Base-by-base conservation (phyloP, 2,329 filamentous ascomycete species). In the Claviceps spartinae region DNA sequence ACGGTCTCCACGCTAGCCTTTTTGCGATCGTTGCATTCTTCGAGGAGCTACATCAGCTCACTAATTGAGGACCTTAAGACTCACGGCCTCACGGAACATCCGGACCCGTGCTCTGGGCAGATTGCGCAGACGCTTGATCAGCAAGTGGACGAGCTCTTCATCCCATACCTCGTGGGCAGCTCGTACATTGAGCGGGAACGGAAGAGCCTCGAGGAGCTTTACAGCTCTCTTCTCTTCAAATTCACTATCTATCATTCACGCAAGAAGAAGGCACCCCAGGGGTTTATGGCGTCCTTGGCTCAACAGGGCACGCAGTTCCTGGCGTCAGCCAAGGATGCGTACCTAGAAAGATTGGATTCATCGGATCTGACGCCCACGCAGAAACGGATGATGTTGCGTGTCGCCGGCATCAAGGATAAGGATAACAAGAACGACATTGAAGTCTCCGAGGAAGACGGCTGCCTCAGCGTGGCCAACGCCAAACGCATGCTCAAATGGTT, bases 401-500 rank as follows among this genome's bases (percentile, higher is more conserved):
- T 98, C 55, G 93, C 91, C 55, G 89, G 90, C 18, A 72, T 97
- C 49, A 83, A 90, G 56, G 81, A 86, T 48, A 81, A 78, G 57
- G 82, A 81, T 52, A 83, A 85, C 61, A 86, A 88, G 66, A 85
- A 86, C 58, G 90, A 95, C 50, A 88, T 95, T 53, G 90, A 95
- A 63, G 86, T 97, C 36, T 83, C 85, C 0, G 93, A 97, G 54
- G 83, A 91, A 62, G 91, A 98, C 62, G 93, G 93, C 37, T 76
- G 82, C 52, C 72, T 97, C 26, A 91, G 83, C 58, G 74, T 94
- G 4, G 75, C 81, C n/a, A 89, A 86, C 65, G 88, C 90, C n/a
- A 97, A 97, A 70, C 81, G 93, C 53, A 98, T 98, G 90, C 78
- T 98, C 54, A 94, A 88, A 64, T 98, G 93, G 93, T 73, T 98